Base-by-base conservation (phyloP, 257 asterid species). In the Plantago ovata region DNA sequence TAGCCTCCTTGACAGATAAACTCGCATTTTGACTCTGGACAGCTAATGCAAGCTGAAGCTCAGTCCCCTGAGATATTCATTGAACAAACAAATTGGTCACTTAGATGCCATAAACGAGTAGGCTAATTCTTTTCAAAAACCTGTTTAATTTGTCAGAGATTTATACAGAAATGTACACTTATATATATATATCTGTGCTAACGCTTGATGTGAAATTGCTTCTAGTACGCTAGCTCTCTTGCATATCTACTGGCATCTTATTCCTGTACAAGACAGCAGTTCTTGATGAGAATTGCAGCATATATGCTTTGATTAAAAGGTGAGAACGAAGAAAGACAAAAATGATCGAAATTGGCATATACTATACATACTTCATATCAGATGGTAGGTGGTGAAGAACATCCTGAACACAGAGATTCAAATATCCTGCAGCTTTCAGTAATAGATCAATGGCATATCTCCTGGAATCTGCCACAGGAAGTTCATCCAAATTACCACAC, bases 1-100 rank as follows among this genome's bases (percentile, higher is more conserved):
- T 67, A 89, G 72, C 67, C 97, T 80, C 78, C 97, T 86, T 89
- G 42, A 89, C 97, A 7, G 97, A 75, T 70, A 84, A 66, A 56
- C 95, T 77, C 19, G 92, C 97, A 76, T 84, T 89, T 63, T 79
- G 82, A 77, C 87, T 78, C 72, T 77, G 81, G 51, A 75, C 79
- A 63, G 95, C 95, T 39, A 89, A 62, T 53, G 93, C 86, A 20
- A 89, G 85, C 74, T 89, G 97, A 64, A 89, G 58, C 73, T 84
- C 93, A 45, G 97, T 89, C 71, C 86, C 97, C 97, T 89, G 69
- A 50, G 10, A 67, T 62, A 49, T 42, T 59, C 69, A 61, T 48
- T 52, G 68, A 32, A 36, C 10, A 44, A 33, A 49, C 16, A 50
- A 32, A 5, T 42, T 5, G 11, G 21, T 47, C 21, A 47, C 24